Evolutionary conservation across 2,329 filamentous ascomycete genomes (phyloP).

Genomic region (Calonectria honghensis): DNA sequence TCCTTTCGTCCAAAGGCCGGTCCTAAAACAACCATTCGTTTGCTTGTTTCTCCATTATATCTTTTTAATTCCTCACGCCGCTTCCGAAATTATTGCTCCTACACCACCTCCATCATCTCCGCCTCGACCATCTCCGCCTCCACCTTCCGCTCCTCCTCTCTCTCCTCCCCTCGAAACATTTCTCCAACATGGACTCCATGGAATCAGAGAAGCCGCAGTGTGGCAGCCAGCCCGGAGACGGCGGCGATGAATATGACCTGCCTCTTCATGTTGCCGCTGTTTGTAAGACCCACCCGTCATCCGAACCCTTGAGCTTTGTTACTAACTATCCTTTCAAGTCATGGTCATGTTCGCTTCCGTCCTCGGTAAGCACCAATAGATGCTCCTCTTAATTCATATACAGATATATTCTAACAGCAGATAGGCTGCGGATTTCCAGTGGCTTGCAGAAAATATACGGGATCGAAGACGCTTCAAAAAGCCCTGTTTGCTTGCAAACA

Average conservation of each 20-base stretch:
- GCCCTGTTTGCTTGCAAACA: constrained; percentile 79
- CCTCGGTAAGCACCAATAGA: constrained; percentile 42
- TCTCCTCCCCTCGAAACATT: background rate
- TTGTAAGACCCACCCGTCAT: constrained; percentile 50
- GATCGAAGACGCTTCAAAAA: constrained; percentile 74
- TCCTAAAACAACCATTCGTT: constrained; percentile 20
- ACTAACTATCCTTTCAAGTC: constrained; percentile 42
- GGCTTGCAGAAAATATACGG: constrained; percentile 72
- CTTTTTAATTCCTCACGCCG: background rate
- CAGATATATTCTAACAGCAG: constrained; percentile 6
- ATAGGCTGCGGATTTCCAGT: constrained; percentile 71
- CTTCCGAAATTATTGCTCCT: background rate
- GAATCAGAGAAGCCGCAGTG: constrained; percentile 55
- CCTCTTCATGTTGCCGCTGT: constrained; percentile 55
- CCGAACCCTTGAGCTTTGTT: background rate
- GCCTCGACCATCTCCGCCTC: no score
- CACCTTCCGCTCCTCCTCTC: no score
- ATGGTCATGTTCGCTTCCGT: constrained; percentile 55
- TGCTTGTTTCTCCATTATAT: background rate
- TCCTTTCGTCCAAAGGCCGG: constrained; percentile 6
- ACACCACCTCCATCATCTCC: no score
- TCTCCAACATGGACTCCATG: constrained; percentile 9
- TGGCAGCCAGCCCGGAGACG: constrained; percentile 40
- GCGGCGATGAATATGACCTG: constrained; percentile 52
- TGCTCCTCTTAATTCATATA: background rate